Base-by-base conservation (phyloP, 2,329 filamentous ascomycete species). In the Alternaria angustiovoidea region DNA sequence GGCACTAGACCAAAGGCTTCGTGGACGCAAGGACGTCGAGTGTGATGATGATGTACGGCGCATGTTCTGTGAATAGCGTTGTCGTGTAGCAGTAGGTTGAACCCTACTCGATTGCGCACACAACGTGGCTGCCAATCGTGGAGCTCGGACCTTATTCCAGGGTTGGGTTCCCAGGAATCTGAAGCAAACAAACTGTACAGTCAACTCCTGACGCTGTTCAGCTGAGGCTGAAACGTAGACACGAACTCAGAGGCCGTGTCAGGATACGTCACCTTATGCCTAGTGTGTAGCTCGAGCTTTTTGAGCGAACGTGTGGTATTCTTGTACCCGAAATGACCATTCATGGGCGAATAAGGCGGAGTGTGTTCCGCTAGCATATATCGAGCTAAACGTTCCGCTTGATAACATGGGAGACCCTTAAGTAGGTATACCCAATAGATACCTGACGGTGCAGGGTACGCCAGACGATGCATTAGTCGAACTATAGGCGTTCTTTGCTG, bases 371-470 rank as follows among this genome's bases (percentile, higher is more conserved):
- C 24, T 14, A 24, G 18, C 36, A 54, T 11, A 20, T 46, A 42
- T 20, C 42, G 30, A 59, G 51, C 44, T 55, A 39, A 38, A 28
- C 8, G 38, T 55, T 55, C 44, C 51, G 57, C 44, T 22, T 44
- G 30, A 28, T 38, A 49, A 51, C 43, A 55, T 54, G 38, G 38
- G 38, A 20, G 44, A 36, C 44, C 44, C 32, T 57, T 22, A 49
- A 49, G 28, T 30, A 59, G 32, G 44, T 38, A 43, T 59, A 46
- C 44, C 57, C 44, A 54, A 55, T 49, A 34, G 38, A 46, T 36
- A 28, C 44, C 44, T 49, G 30, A 41, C 24, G 47, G 54, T 42
- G 52, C 57, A 55, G 52, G 57, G 51, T 42, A 26, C 42, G 36
- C 57, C 52, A 55, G 42, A 46, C 20, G 30, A 49, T 24, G 38